These are phyloP conservation scores for Botrytis fabae DNA, from an alignment of 2,329 filamentous ascomycete genomes.

Conservation along the genomic window DNA sequence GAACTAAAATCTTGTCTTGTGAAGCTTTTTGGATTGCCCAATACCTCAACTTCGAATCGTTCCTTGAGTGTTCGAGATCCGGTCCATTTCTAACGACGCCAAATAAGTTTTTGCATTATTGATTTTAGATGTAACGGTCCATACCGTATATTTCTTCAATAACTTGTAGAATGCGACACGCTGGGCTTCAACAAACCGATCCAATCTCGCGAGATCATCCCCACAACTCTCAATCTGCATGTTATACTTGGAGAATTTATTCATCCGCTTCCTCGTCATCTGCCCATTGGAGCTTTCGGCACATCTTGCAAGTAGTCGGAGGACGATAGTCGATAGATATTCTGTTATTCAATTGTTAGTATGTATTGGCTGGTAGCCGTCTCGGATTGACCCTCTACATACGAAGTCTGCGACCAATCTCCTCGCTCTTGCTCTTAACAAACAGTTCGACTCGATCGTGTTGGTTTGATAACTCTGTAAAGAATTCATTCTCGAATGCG, in stretches of 20 bases:
- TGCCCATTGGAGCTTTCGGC: slow-evolving; percentile 30
- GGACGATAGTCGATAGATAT: slow-evolving; percentile 33
- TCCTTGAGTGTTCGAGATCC: slow-evolving; percentile 64
- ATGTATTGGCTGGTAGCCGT: slow-evolving; percentile 3
- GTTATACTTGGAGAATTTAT: slow-evolving; percentile 38
- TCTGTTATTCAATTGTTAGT: slow-evolving; percentile 29
- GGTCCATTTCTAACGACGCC: slow-evolving; percentile 71
- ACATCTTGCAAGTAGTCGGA: slow-evolving; percentile 35
- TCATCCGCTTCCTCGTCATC: slow-evolving; percentile 34
- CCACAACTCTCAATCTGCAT: slow-evolving; percentile 53
- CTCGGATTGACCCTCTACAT: slow-evolving; percentile 38
- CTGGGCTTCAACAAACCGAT: slow-evolving; percentile 73
- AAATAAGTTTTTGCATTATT: neutral
- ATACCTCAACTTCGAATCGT: slow-evolving; percentile 66
- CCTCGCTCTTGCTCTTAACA: slow-evolving; percentile 75
- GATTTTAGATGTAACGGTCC: slow-evolving; percentile 24
- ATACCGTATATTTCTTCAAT: slow-evolving; percentile 77
- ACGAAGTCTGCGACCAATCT: slow-evolving; percentile 71
- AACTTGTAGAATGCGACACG: slow-evolving; percentile 78
- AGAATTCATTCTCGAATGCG: slow-evolving; percentile 72
- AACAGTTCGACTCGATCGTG: slow-evolving; percentile 79
- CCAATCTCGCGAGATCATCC: slow-evolving; percentile 69
- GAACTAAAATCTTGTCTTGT: slow-evolving; percentile 63
- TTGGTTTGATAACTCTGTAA: slow-evolving; percentile 68
- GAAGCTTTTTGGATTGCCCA: slow-evolving; percentile 69